Evolutionary conservation across 1,284 basidiomycete species (phyloP).

Genomic region (Microbotryum saponariae): DNA sequence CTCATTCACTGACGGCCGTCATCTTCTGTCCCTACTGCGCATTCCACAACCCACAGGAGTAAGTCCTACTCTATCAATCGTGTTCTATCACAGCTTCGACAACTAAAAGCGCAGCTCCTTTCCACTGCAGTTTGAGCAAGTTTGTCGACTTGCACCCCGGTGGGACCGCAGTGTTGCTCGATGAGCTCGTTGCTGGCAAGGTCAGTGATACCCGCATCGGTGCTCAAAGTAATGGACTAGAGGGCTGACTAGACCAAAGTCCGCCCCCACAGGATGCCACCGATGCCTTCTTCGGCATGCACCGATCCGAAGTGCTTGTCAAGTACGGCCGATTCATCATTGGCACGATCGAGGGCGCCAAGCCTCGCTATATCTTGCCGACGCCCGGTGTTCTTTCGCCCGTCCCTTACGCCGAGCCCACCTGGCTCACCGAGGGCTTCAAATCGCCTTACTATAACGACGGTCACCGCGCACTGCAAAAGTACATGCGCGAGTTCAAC

Average conservation of each 20-base stretch:
- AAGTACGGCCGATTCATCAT: conserved; percentile 41
- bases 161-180: conserved; percentile 58
- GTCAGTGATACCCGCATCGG: conserved; percentile 8
- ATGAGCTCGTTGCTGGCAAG: conserved; percentile 31
- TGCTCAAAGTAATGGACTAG: background rate
- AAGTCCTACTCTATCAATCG: too few species aligned
- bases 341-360: conserved; percentile 54
- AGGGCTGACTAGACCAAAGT: conserved; percentile 47
- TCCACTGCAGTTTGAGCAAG: conserved; percentile 48
- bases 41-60: too few species aligned
- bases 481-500: conserved; percentile 36
- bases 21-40: too few species aligned
- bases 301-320: conserved; percentile 67
- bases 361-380: conserved; percentile 51
- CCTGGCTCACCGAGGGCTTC: conserved; percentile 72
- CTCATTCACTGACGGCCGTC: too few species aligned
- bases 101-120: too few species aligned
- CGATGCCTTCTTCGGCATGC: conserved; percentile 73
- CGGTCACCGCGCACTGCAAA: conserved; percentile 44
- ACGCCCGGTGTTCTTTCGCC: conserved; percentile 49
- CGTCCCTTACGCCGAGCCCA: conserved; percentile 76
- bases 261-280: conserved; percentile 62
- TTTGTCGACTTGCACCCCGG: conserved; percentile 77
- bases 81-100: too few species aligned
- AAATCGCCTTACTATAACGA: conserved; percentile 72